Evolutionary conservation across 1,284 basidiomycete species (phyloP).

Genomic region (Xanthoconium separans): DNA sequence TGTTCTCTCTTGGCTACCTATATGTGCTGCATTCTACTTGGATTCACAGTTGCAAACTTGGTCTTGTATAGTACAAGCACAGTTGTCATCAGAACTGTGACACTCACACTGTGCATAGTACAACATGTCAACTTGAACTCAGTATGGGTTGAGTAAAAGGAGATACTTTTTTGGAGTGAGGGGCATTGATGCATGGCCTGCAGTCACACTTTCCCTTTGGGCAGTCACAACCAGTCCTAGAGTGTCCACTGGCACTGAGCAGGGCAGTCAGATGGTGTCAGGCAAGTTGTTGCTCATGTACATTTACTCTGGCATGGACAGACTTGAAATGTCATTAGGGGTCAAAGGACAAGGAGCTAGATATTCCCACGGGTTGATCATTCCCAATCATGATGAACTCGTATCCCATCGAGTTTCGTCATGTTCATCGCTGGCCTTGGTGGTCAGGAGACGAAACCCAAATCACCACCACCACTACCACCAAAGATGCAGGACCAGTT

Average conservation of each 20-base stretch:
- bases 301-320: conserved; percentile 25
- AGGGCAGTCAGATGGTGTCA: neutral
- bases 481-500: conserved; percentile 55
- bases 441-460: conserved; percentile 2
- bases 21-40: conserved; percentile 10
- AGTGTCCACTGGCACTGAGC: conserved; percentile 20
- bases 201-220: conserved; percentile 21
- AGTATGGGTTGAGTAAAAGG: neutral
- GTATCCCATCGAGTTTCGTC: conserved; percentile 84
- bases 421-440: conserved; percentile 92
- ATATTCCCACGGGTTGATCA: conserved; percentile 9
- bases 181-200: conserved; percentile 16
- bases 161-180: conserved; percentile 21
- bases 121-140: neutral
- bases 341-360: neutral
- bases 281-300: conserved; percentile 1
- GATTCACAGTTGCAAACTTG: conserved; percentile 18
- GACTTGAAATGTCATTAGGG: neutral
- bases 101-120: conserved; percentile 22
- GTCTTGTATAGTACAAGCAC: conserved; percentile 15
- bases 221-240: conserved; percentile 22
- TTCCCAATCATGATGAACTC: conserved; percentile 67
- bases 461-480: conserved; percentile 18
- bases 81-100: conserved; percentile 17
- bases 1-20: conserved; percentile 12